A percentile compares a stretch with the other conserved stretches of the same genome.
phyloP scores from a whole-genome alignment of 2,329 filamentous ascomycete genomes.

The Aspergillus persii region DNA sequence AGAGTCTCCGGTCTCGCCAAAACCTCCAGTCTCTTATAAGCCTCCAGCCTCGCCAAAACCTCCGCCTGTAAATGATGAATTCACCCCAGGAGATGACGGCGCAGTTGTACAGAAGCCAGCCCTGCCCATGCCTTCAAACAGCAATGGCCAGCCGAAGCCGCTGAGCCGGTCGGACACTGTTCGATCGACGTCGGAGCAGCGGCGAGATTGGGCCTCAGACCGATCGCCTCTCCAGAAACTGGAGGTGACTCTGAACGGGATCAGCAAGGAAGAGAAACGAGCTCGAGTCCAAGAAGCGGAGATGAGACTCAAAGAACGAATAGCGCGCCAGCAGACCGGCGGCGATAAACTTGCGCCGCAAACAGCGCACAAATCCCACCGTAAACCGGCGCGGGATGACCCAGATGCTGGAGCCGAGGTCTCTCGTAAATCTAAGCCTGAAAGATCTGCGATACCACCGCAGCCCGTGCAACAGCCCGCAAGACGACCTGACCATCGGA shows the following conservation, averaged over 20 bases:
- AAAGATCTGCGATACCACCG: not conserved
- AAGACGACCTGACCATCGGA: conserved; percentile 16
- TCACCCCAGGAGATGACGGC: not conserved
- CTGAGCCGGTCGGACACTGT: conserved; percentile 33
- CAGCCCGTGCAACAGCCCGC: conserved; percentile 15
- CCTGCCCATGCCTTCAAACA: conserved; percentile 16
- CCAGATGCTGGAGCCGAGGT: not conserved
- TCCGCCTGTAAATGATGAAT: not conserved
- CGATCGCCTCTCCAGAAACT: conserved; percentile 90
- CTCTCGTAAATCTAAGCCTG: conserved; percentile 7
- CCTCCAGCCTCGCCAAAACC: not conserved
- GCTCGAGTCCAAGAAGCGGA: conserved; percentile 82
- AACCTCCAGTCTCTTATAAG: conserved; percentile 4
- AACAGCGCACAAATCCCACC: not conserved
- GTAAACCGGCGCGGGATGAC: not conserved
- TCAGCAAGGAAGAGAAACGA: conserved; percentile 94
- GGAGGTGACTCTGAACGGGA: conserved; percentile 84
- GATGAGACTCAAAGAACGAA: conserved; percentile 62
- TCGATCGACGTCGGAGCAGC: conserved; percentile 28
- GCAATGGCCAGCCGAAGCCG: conserved; percentile 14
- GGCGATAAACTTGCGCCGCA: conserved; percentile 3
- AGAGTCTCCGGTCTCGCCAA: conserved; percentile 5
- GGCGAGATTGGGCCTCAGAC: conserved; percentile 66
- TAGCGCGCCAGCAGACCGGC: conserved; percentile 27
- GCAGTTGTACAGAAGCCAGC: conserved; percentile 4